A percentile compares a stretch with the other conserved stretches of the same genome.
Evolutionary conservation across 1,284 basidiomycete genomes (phyloP).

Genomic region (Ganoderma lucidum): DNA sequence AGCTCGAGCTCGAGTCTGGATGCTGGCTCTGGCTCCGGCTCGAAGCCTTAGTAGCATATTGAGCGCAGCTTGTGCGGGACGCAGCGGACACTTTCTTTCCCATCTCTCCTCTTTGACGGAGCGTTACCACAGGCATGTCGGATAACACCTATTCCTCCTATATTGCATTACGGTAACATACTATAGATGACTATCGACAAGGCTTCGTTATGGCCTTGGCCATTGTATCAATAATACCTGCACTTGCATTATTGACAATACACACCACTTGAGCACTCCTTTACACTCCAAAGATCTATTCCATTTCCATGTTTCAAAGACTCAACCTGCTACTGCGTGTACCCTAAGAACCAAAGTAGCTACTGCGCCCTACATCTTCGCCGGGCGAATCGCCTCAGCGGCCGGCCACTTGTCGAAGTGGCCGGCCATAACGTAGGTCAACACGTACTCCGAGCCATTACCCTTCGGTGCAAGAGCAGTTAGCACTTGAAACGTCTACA

Average conservation of each 20-base stretch:
- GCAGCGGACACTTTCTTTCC: conserved; percentile 20
- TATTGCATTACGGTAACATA: conserved; percentile 26
- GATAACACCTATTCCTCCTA: conserved; percentile 10
- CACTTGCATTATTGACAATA: conserved; percentile 21
- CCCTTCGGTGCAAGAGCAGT: conserved; percentile 20
- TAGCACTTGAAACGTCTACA: background rate
- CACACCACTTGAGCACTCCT: conserved; percentile 12
- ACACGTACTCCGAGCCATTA: conserved; percentile 27
- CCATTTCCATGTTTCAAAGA: too few relatives aligned
- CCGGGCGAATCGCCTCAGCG: conserved; percentile 32
- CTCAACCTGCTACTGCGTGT: too few relatives aligned
- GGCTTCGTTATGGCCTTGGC: conserved; percentile 21
- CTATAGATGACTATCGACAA: conserved; percentile 19
- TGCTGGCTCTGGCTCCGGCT: conserved; percentile 20
- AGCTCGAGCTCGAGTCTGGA: conserved; percentile 7
- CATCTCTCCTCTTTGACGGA: background rate
- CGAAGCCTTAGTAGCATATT: conserved; percentile 18
- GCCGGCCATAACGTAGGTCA: conserved; percentile 21
- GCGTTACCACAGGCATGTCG: background rate
- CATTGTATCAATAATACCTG: conserved; percentile 34
- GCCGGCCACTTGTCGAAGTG: conserved; percentile 34
- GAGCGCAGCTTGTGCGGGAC: conserved; percentile 28
- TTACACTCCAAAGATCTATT: background rate
- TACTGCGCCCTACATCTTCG: background rate
- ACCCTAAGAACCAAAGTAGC: background rate